Evolutionary conservation across 1,284 basidiomycete genomes (phyloP).

Genomic region (Rhodotorula glutinis): DNA sequence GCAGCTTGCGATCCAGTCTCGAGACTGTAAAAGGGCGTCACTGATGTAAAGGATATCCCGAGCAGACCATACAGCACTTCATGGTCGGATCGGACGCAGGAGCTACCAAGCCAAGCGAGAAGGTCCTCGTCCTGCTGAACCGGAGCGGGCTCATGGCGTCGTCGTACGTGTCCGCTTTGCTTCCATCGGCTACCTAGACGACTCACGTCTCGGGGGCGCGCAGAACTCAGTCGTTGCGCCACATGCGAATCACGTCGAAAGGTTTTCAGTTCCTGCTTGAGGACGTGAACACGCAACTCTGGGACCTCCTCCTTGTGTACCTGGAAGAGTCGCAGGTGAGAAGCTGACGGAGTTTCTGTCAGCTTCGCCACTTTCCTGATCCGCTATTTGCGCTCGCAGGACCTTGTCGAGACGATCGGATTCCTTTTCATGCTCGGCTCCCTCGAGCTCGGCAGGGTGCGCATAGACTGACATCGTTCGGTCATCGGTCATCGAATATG

Average conservation of each 20-base stretch:
- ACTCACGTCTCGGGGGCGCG: conserved; percentile 45
- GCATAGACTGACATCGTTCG: too few species aligned
- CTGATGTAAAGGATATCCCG: not conserved
- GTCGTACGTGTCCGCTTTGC: conserved; percentile 7
- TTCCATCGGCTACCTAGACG: not conserved
- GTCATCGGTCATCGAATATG: too few species aligned
- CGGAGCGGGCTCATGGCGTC: conserved; percentile 32
- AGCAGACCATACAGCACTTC: conserved; percentile 84
- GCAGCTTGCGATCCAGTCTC: not conserved
- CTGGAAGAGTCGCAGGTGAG: conserved; percentile 72
- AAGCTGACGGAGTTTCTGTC: not conserved
- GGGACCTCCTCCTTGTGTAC: conserved; percentile 92
- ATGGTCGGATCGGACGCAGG: conserved; percentile 77
- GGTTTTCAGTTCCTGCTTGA: conserved; percentile 97
- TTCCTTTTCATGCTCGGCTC: conserved; percentile 95
- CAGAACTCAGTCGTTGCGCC: conserved; percentile 59
- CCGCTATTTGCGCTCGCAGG: conserved; percentile 48
- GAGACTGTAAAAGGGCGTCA: too few species aligned
- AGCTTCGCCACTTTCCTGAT: not conserved
- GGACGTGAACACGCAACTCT: conserved; percentile 95
- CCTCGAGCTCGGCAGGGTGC: conserved; percentile 80
- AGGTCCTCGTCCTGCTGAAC: conserved; percentile 25
- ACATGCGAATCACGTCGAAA: conserved; percentile 77
- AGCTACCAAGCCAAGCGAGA: conserved; percentile 20
- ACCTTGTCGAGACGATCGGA: conserved; percentile 87